phyloP scores from a whole-genome alignment of 2,329 filamentous ascomycete species.

The Colletotrichum kahawae region DNA sequence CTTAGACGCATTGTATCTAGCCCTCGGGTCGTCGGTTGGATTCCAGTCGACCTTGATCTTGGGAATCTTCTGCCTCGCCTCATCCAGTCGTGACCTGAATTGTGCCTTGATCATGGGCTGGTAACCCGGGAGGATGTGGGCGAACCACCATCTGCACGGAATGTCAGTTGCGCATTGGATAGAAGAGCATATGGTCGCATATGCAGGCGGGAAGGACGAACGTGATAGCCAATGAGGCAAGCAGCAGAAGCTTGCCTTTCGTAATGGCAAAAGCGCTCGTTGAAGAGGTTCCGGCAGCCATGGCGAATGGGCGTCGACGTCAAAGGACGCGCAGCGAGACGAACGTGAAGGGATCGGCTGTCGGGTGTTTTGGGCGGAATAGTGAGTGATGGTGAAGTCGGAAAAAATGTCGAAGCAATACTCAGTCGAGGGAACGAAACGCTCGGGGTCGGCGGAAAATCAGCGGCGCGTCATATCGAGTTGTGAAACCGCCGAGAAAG shows the following conservation, averaged over 20 bases:
- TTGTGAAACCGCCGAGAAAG: slow-evolving; percentile 13
- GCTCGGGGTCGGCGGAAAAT: not conserved
- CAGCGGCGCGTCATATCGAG: slow-evolving; percentile 4
- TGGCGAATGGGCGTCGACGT: not conserved
- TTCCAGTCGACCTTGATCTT: slow-evolving; percentile 45
- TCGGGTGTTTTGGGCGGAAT: not conserved
- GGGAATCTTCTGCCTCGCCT: slow-evolving; percentile 44
- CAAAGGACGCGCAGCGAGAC: not conserved
- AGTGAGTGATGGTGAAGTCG: not conserved
- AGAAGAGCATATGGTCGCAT: not conserved
- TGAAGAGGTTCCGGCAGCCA: slow-evolving; percentile 18
- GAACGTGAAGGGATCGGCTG: not conserved
- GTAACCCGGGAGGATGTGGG: slow-evolving; percentile 47
- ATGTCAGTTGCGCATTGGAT: not conserved
- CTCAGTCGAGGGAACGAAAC: not conserved
- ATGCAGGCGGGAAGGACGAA: slow-evolving; percentile 28
- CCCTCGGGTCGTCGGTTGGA: slow-evolving; percentile 33
- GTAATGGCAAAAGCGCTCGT: slow-evolving; percentile 34
- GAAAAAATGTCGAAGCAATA: not conserved
- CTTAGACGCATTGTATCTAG: slow-evolving; percentile 52
- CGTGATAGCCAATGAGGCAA: slow-evolving; percentile 42
- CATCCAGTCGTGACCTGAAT: slow-evolving; percentile 41
- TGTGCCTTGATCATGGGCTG: slow-evolving; percentile 45
- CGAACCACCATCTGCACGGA: slow-evolving; percentile 50
- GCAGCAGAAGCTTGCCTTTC: slow-evolving; percentile 37